phyloP scores from a whole-genome alignment of 805 yeast genomes.

The Candida montana region DNA sequence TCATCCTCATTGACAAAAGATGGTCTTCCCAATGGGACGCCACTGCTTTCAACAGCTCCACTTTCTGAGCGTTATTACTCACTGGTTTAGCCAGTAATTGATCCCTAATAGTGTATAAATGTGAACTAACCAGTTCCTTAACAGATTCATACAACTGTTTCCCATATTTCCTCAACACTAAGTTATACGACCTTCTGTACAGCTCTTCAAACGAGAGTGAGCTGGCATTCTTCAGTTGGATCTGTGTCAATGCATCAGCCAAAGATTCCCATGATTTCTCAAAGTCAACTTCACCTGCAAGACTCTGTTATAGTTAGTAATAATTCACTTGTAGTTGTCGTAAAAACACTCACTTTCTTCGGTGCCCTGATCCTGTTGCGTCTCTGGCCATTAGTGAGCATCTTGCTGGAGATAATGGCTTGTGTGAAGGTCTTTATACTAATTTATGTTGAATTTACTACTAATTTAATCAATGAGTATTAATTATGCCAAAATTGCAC shows the following conservation, averaged over 20 bases:
- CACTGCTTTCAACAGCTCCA: constrained; percentile 32
- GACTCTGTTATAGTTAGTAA: constrained; percentile 17
- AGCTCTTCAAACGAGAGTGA: constrained; percentile 76
- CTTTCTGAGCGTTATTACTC: constrained; percentile 9
- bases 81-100: constrained; percentile 14
- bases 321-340: background rate
- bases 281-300: constrained; percentile 43
- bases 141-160: constrained; percentile 60
- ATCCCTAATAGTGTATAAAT: constrained; percentile 32
- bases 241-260: constrained; percentile 63
- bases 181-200: constrained; percentile 70
- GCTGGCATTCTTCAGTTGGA: constrained; percentile 67
- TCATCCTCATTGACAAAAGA: constrained; percentile 64
- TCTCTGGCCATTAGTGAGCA: constrained; percentile 30
- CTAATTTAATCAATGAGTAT: no score
- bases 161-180: constrained; percentile 69
- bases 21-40: constrained; percentile 61
- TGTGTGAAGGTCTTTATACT: no score
- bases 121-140: constrained; percentile 38
- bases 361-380: constrained; percentile 66
- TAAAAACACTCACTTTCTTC: constrained; percentile 30
- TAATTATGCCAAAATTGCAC: no score
- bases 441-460: no score
- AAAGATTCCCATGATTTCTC: constrained; percentile 63
- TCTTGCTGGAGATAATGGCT: no score